Percentiles rank a stretch among this genome's conserved stretches.
phyloP scores from a whole-genome alignment of 352 stramenopile genomes.

The Thalassiosira pacifica region DNA sequence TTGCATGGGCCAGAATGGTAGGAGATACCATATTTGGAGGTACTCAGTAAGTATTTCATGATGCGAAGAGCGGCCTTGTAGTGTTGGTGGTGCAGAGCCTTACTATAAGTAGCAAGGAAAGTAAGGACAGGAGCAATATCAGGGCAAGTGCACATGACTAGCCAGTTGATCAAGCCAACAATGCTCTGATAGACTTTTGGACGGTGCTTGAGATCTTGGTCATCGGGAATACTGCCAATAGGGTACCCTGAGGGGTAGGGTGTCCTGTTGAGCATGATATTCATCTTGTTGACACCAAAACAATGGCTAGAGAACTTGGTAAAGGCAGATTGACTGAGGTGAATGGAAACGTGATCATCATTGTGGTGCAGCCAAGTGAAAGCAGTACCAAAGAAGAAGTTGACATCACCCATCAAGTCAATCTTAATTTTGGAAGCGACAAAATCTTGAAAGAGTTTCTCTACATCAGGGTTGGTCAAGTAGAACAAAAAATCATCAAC shows the following conservation, averaged over 20 bases:
- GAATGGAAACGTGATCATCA: conserved; percentile 20
- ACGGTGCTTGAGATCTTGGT: not conserved
- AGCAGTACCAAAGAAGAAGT: conserved; percentile 26
- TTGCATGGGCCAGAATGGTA: not conserved
- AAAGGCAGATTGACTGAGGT: conserved; percentile 39
- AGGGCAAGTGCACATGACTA: conserved; percentile 6
- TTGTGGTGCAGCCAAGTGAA: conserved; percentile 17
- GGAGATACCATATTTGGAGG: conserved; percentile 14
- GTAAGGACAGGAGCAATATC: conserved; percentile 16
- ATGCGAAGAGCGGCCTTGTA: conserved; percentile 11
- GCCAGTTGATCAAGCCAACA: conserved; percentile 31
- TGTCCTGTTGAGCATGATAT: conserved; percentile 17
- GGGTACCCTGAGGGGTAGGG: conserved; percentile 40
- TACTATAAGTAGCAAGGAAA: conserved; percentile 24
- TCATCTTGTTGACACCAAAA: conserved; percentile 14
- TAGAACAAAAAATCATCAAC: conserved; percentile 35
- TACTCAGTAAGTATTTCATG: conserved; percentile 29
- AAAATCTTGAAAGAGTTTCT: conserved; percentile 25
- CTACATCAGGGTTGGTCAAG: conserved; percentile 1
- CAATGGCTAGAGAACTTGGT: conserved; percentile 7
- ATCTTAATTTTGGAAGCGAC: not conserved
- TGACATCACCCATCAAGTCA: conserved; percentile 20
- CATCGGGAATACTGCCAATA: conserved; percentile 38
- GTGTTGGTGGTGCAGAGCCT: not conserved
- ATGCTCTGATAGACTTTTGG: conserved; percentile 32